Percentiles rank a stretch among this genome's conserved stretches.
Evolutionary conservation across 306 rosid genomes (phyloP).

Genomic region (Quercus variabilis): DNA sequence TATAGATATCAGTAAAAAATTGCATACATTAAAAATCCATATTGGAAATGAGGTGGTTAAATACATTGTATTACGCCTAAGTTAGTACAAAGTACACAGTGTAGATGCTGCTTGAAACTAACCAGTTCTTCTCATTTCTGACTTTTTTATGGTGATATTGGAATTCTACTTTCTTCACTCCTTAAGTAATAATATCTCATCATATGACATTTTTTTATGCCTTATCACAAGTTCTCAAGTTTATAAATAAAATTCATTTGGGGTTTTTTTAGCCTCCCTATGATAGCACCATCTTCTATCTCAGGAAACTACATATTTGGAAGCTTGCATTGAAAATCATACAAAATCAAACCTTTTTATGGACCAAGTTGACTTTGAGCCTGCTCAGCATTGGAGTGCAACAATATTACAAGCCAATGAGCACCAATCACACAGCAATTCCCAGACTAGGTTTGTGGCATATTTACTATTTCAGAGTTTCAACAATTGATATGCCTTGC

Average conservation of each 20-base stretch:
- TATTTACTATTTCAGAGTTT: slow-evolving; percentile 9
- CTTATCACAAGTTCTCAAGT: background rate
- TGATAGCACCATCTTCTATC: slow-evolving; percentile 23
- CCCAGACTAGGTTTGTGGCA: slow-evolving; percentile 49
- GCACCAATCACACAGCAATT: slow-evolving; percentile 43
- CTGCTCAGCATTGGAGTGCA: slow-evolving; percentile 79
- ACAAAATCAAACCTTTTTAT: slow-evolving; percentile 93
- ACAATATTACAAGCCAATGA: slow-evolving; percentile 68
- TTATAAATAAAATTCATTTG: background rate
- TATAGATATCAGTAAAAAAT: background rate
- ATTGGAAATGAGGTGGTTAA: background rate
- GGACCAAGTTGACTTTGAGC: slow-evolving; percentile 99
- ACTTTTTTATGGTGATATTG: background rate
- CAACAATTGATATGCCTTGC: background rate
- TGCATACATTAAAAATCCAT: background rate
- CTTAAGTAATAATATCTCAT: background rate
- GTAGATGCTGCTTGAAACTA: background rate
- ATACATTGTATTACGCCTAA: background rate
- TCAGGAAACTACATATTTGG: slow-evolving; percentile 91
- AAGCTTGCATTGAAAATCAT: slow-evolving; percentile 98
- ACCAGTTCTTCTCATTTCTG: background rate
- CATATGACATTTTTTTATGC: background rate
- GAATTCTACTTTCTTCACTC: background rate
- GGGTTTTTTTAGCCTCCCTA: slow-evolving; percentile 8
- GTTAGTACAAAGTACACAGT: background rate